Base-by-base conservation (phyloP, 2,329 filamentous ascomycete species). In the Nannizziopsis arthrosporioides region DNA sequence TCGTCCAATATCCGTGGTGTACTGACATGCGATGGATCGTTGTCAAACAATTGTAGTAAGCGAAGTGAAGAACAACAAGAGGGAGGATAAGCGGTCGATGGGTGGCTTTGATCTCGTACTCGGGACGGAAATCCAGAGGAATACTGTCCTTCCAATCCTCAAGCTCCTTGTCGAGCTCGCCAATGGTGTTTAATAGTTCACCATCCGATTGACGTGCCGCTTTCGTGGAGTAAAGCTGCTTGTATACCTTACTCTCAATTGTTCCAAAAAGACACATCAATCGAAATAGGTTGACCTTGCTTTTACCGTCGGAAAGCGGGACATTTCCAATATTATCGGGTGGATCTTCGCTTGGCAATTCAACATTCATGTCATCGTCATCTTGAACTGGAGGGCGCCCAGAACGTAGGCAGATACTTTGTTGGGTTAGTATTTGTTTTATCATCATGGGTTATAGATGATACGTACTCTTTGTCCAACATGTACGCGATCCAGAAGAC, bases 1-100 rank as follows among this genome's bases (percentile, higher is more conserved):
- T 95, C 1, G 90, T 96, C 92, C 92, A 98, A 68, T 94, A 95
- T 11, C 92, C 92, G 62, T 95, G 89, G 59, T 96, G 92, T 27
- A 96, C 85, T 37, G 87, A 94, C 92, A 96, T 98, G 44, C 92
- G 85, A 64, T 98, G 92, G 54, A 98, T 95, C 0, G 92, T 98
- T 0, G 90, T 95, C 44, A 98, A 70, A 59, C 89, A 95, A 64
- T 98, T 98, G 71, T 96, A 96, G 67, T 98, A 98, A 1, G 87
- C 83, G 59, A 98, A 93, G 64, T 98, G 92, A 50, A 98, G 71
- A 63, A 94, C 86, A 52, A 94, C 89, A 45, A 98, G 80, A 55
- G 96, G 90, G 15, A 98, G 73, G 15, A 96, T 89, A n/a, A 96
- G 74, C 0, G 90, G 89, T 0, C 88, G 93, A 63, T 95, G 87